Conservation (phyloP, 2,329 filamentous ascomycete genomes). For the Cytospora piceae region DNA sequence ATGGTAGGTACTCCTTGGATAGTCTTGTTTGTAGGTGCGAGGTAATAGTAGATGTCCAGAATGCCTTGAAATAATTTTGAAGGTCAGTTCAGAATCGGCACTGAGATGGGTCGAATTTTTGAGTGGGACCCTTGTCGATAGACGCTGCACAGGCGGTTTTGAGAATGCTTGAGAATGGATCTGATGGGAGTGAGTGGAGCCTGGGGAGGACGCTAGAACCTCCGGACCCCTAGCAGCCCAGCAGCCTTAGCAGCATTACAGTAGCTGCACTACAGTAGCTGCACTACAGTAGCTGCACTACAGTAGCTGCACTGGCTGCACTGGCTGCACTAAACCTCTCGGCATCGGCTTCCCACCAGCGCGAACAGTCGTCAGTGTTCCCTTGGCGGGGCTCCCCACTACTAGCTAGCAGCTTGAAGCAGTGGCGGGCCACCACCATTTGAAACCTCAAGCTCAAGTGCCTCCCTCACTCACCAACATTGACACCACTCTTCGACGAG, state of each 20-base stretch:
- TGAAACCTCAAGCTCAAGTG: background rate
- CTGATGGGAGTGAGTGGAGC: background rate
- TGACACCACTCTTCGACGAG: background rate
- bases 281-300: too few species aligned
- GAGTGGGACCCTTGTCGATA: background rate
- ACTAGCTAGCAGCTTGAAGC: background rate
- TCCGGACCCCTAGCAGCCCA: background rate
- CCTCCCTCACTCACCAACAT: slow-evolving; percentile 1
- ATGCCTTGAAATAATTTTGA: background rate
- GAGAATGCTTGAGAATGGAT: background rate
- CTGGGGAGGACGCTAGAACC: background rate
- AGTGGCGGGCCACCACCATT: background rate
- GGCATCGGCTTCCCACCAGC: background rate
- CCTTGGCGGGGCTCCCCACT: background rate
- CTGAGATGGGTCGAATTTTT: background rate
- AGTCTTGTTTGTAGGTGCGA: too few species aligned
- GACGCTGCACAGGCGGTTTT: background rate
- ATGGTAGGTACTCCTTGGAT: too few species aligned
- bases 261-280: too few species aligned
- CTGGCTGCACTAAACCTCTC: too few species aligned
- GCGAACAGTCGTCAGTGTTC: too few species aligned
- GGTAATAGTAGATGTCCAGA: background rate
- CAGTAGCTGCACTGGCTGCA: too few species aligned
- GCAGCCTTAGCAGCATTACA: too few species aligned
- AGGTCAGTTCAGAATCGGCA: background rate